Evolutionary conservation across 768 basidiomycete genomes (phyloP), one percentile per base, ranked within the genome.

Genomic region (Agrocybe chaxingu): DNA sequence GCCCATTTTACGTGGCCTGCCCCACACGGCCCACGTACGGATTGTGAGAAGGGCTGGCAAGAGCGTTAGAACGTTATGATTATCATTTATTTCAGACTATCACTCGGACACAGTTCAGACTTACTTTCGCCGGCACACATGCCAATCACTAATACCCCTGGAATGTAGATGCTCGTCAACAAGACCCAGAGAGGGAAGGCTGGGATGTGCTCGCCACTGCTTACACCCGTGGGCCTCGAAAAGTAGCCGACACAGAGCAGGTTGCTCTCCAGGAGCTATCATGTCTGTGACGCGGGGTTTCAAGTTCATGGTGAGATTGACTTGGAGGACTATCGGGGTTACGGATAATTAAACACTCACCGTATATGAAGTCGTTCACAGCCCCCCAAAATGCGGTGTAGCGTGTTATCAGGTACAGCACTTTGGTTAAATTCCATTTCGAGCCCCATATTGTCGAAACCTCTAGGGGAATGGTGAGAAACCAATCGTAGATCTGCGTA

Each of bases 11-110:
- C 48, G 40, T 39, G 43, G 49, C 36, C 53, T 57, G 19, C 52
- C 44, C 59, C 59, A 60, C 7, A 60, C 56, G 18, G 54, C 59
- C 59, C 59, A 60, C 3, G 59, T 60, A 24, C 59, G 51, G 8
- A 53, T 45, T 11, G 56, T 60, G 16, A 16, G 16, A 16, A 16
- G 16, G 16, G 16, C 16, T 16, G 16, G 16, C 16, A 16, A 16
- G 16, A 16, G 16, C 16, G 16, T 16, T 16, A 16, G 16, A 16
- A 16, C 16, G 16, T 16, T 16, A 16, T 16, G 16, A 16, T 16
- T 16, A 16, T 16, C 16, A 16, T 16, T 16, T 16, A 16, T 16
- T 16, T 16, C 16, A 16, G 16, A 16, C 16, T 16, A 16, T 16
- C 16, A 16, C 16, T 16, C 16, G 16, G 16, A 16, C 16, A 39